Evolutionary conservation across 2,329 filamentous ascomycete species (phyloP), one percentile per base, ranked within the genome.

Genomic region (Claviceps fusiformis): DNA sequence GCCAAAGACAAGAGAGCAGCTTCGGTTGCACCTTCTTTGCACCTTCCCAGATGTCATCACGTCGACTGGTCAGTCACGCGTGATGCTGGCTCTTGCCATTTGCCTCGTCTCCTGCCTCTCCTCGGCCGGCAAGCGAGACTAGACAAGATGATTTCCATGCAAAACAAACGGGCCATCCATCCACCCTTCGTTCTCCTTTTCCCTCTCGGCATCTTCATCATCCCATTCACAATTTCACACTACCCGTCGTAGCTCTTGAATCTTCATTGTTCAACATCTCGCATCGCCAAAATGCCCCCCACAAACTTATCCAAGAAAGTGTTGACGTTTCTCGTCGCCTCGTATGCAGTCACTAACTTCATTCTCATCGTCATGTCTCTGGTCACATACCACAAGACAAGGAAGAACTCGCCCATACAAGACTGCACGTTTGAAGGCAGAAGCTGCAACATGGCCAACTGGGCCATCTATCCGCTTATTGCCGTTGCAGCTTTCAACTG

Each of bases 281-380:
- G 8, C 17, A 24, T 17, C 37, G 44, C 27, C 44, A 54, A 31
- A 3, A 48, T 54, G 45, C 1, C 24, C 3, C n/a, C 10, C n/a
- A 13, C 45, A 9, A 27, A n/a, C 45, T 5, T 33, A 19, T 11
- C 49, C 55, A 59, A 56, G 33, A 7, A 45, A 11, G 6, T 60
- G 29, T 59, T 66, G 48, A 41, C 52, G 6, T 10, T 45, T 1
- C 56, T 62, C 9, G 52, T 65, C 9, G 49, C 37, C 44, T n/a
- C 62, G 51, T 65, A 64, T 48, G 50, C 37, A 43, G 0, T 63
- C 9, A 49, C 52, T 49, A 65, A 62, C 53, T 52, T 65, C 15
- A 10, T 59, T 41, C 61, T 66, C 45, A 50, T 61, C 54, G 37
- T 62, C 35, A 45, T 64, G 37, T 53, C 59, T 10, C 24, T 56